Conservation (phyloP, 352 stramenopile genomes). For the Globisporangium cylindrosporum region DNA sequence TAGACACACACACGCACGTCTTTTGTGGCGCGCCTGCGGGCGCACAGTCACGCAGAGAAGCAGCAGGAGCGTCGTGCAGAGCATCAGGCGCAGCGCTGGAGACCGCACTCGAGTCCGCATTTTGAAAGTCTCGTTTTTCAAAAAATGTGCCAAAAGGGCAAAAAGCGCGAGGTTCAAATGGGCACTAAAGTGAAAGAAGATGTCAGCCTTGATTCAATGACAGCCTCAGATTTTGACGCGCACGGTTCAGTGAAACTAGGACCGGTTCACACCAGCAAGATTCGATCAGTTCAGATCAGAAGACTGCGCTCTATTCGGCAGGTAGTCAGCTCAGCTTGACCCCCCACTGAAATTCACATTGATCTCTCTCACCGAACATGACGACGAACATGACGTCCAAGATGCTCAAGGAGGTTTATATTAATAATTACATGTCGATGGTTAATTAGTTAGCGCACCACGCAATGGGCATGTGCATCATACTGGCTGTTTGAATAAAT, state of each 20-base stretch:
- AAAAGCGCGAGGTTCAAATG: conserved; percentile 2
- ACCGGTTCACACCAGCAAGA: neutral
- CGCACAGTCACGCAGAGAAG: neutral
- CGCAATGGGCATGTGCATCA: neutral
- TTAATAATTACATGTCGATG: neutral
- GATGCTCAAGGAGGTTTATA: neutral
- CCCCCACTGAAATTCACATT: neutral
- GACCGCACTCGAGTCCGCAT: neutral
- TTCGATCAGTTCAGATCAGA: neutral
- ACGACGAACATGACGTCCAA: neutral
- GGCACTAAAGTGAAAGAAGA: neutral
- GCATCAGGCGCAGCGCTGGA: neutral
- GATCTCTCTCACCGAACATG: neutral
- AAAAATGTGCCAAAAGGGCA: neutral
- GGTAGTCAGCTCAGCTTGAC: neutral
- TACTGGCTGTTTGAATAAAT: conserved; percentile 1
- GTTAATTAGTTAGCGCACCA: neutral
- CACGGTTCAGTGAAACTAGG: neutral
- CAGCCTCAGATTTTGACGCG: neutral
- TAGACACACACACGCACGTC: neutral
- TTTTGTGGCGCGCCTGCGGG: conserved; percentile 1
- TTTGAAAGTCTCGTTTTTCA: conserved; percentile 1
- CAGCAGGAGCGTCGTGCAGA: conserved; percentile 7
- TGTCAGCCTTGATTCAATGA: neutral
- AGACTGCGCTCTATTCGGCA: neutral